Conservation (phyloP, 2,329 filamentous ascomycete genomes). For the Colletotrichum tofieldiae region DNA sequence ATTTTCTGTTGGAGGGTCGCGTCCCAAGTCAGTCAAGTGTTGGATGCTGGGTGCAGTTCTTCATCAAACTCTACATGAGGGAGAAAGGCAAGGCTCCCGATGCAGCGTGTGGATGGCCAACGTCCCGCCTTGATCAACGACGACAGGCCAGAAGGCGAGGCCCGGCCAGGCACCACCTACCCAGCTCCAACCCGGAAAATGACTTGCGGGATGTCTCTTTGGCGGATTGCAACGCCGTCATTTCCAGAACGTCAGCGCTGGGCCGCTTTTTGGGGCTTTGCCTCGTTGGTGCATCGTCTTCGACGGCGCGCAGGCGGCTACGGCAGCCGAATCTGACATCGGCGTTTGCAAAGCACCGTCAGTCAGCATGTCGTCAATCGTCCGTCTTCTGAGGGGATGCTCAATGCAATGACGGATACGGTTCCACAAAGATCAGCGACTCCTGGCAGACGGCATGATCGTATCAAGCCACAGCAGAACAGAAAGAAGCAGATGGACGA, state of each 20-base stretch:
- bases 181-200: neutral
- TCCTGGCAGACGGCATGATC: slow-evolving; percentile 32
- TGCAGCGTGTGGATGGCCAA: slow-evolving; percentile 21
- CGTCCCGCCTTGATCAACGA: slow-evolving; percentile 2
- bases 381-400: neutral
- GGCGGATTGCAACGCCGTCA: slow-evolving; percentile 34
- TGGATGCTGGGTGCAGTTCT: slow-evolving; percentile 19
- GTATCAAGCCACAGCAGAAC: slow-evolving; percentile 10
- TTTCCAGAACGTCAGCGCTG: slow-evolving; percentile 32
- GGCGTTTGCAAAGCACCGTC: slow-evolving; percentile 11
- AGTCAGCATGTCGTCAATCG: slow-evolving; percentile 12
- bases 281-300: slow-evolving; percentile 10
- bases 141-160: neutral
- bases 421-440: slow-evolving; percentile 33
- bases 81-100: slow-evolving; percentile 1
- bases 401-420: slow-evolving; percentile 4
- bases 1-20: slow-evolving; percentile 31
- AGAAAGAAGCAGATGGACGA: neutral
- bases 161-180: neutral
- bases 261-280: neutral
- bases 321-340: slow-evolving; percentile 11
- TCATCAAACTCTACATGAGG: slow-evolving; percentile 37
- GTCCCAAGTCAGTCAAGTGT: slow-evolving; percentile 26
- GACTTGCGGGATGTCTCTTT: slow-evolving; percentile 18
- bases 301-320: neutral